These are phyloP conservation scores for Alternaria hordeiaustralica DNA, from an alignment of 2,329 filamentous ascomycete species.

Conservation along the genomic window DNA sequence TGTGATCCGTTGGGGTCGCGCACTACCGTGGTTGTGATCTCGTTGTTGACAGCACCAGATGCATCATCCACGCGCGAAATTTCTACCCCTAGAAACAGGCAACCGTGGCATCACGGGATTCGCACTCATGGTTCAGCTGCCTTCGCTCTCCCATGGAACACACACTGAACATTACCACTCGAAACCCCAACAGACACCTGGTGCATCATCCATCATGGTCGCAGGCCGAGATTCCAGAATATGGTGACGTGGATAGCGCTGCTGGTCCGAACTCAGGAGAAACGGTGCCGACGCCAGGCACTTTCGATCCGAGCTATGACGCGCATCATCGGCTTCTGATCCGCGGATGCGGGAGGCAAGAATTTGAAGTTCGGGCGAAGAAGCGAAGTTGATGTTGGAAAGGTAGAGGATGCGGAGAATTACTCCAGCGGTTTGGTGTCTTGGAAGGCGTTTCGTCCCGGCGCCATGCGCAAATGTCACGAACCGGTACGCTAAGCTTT, in stretches of 20 bases:
- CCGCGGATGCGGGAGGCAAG: background rate
- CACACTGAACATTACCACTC: background rate
- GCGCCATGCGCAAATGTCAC: background rate
- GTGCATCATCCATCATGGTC: slow-evolving; percentile 10
- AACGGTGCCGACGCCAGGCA: slow-evolving; percentile 18
- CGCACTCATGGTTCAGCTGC: background rate
- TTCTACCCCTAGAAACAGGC: background rate
- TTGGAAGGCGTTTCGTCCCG: background rate
- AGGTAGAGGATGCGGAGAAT: background rate
- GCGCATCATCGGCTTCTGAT: slow-evolving; percentile 1
- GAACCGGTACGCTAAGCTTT: background rate
- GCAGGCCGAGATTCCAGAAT: slow-evolving; percentile 2
- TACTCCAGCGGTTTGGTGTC: slow-evolving; percentile 6
- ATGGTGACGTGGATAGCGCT: slow-evolving; percentile 29
- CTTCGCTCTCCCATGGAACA: background rate
- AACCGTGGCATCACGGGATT: background rate
- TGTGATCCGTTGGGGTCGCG: background rate
- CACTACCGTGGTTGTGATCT: background rate
- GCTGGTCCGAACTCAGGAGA: slow-evolving; percentile 26
- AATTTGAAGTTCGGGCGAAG: background rate
- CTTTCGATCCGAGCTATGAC: slow-evolving; percentile 16
- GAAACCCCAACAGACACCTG: background rate
- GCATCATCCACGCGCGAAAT: background rate
- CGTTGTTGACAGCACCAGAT: background rate
- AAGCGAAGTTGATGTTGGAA: background rate